Conservation (phyloP, 1,284 basidiomycete species). For the Omphalotus olearius region DNA sequence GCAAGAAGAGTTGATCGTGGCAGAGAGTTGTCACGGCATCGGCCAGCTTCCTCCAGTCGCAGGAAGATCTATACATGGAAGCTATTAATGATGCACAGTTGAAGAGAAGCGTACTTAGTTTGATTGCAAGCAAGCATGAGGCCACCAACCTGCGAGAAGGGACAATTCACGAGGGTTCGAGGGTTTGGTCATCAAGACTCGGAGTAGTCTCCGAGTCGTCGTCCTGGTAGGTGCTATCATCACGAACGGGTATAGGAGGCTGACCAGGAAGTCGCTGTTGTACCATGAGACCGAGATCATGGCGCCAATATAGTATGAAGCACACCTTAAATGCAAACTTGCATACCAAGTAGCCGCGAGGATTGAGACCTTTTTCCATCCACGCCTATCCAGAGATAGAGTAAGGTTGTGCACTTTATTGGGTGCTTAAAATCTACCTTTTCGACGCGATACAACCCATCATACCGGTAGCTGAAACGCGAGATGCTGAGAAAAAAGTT, state of each 20-base stretch:
- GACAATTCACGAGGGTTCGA: no score
- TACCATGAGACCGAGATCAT: neutral
- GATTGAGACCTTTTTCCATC: slow-evolving; percentile 63
- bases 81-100: no score
- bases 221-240: slow-evolving; percentile 12
- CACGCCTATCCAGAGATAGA: slow-evolving; percentile 44
- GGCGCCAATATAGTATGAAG: slow-evolving; percentile 1
- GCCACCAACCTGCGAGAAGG: no score
- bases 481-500: slow-evolving; percentile 2
- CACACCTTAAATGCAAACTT: slow-evolving; percentile 74
- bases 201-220: slow-evolving; percentile 12
- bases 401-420: neutral
- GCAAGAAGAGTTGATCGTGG: no score
- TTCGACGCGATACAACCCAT: slow-evolving; percentile 77
- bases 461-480: slow-evolving; percentile 68
- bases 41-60: no score
- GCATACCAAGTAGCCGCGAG: slow-evolving; percentile 67
- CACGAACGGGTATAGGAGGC: slow-evolving; percentile 44
- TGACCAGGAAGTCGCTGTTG: slow-evolving; percentile 58
- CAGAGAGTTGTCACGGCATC: no score
- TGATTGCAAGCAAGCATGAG: no score
- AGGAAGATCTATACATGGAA: no score
- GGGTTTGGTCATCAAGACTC: no score
- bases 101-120: no score
- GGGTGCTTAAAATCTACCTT: slow-evolving; percentile 37